A percentile compares a stretch with the other conserved stretches of the same genome.
Conservation (phyloP, 495 filamentous ascomycete genomes). For the Trichoderma orchidacearum region DNA sequence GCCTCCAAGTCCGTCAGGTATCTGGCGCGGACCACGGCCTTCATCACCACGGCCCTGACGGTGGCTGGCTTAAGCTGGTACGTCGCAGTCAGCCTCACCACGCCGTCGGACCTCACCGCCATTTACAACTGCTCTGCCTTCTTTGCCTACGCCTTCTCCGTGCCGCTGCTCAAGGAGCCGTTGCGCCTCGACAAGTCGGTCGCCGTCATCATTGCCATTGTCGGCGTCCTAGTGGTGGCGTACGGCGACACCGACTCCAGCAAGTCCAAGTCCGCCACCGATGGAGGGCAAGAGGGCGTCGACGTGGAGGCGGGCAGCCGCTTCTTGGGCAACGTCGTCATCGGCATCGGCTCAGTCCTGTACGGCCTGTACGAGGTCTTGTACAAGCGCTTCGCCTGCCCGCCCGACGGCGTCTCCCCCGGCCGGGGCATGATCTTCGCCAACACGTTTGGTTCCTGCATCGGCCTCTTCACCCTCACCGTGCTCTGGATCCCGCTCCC, state of each 20-base stretch:
- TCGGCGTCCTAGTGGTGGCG: conserved; percentile 81
- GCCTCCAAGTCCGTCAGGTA: conserved; percentile 50
- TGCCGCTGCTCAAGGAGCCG: conserved; percentile 76
- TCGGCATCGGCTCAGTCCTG: conserved; percentile 82
- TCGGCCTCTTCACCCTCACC: conserved; percentile 68
- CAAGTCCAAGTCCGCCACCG: conserved; percentile 32
- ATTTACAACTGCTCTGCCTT: conserved; percentile 99
- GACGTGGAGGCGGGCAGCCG: conserved; percentile 33
- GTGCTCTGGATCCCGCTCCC: conserved; percentile 91
- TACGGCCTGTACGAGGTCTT: conserved; percentile 96
- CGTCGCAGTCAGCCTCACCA: conserved; percentile 83
- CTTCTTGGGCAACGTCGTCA: conserved; percentile 75
- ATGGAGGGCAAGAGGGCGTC: background rate
- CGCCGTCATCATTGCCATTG: conserved; percentile 71
- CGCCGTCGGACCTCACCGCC: conserved; percentile 80
- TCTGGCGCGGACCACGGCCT: conserved; percentile 60
- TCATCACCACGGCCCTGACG: conserved; percentile 77
- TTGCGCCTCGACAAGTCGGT: conserved; percentile 66
- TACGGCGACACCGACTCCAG: conserved; percentile 53
- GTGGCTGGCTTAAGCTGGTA: conserved; percentile 94
- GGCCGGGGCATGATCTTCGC: conserved; percentile 83
- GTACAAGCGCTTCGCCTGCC: conserved; percentile 85
- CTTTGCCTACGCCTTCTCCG: conserved; percentile 92
- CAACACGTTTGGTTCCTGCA: conserved; percentile 75
- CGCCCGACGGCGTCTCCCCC: conserved; percentile 73